phyloP scores from a whole-genome alignment of 352 stramenopile genomes.

The Globisporangium cystogenes region DNA sequence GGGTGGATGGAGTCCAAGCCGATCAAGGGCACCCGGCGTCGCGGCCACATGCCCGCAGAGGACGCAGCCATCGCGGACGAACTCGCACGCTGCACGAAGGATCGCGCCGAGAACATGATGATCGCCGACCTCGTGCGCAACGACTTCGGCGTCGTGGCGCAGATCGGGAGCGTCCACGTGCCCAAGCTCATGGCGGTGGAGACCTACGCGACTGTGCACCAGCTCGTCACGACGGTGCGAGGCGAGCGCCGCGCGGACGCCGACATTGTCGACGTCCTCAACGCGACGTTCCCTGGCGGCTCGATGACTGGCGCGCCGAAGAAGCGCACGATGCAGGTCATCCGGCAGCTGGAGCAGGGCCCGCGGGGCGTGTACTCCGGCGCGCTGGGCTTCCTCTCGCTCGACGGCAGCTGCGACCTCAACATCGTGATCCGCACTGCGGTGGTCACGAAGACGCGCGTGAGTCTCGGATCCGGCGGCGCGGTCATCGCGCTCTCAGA shows the following conservation, averaged over 20 bases:
- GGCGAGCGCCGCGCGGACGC: constrained; percentile 46
- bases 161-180: constrained; percentile 90
- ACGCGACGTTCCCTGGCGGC: constrained; percentile 94
- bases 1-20: constrained; percentile 94
- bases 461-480: constrained; percentile 91
- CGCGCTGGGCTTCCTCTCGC: constrained; percentile 92
- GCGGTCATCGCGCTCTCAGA: constrained; percentile 95
- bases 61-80: constrained; percentile 63
- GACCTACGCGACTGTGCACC: constrained; percentile 96
- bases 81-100: constrained; percentile 87
- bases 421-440: constrained; percentile 98
- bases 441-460: constrained; percentile 76
- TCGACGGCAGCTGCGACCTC: constrained; percentile 95
- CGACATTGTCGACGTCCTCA: constrained; percentile 88
- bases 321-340: constrained; percentile 94
- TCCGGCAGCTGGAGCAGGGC: constrained; percentile 88
- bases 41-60: constrained; percentile 33
- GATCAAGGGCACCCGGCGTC: constrained; percentile 93
- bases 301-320: constrained; percentile 99
- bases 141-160: constrained; percentile 92
- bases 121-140: constrained; percentile 97
- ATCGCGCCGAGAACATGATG: constrained; percentile 97
- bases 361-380: constrained; percentile 95
- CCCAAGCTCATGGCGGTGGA: constrained; percentile 94
- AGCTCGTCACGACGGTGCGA: constrained; percentile 95